Conservation (phyloP, 1,284 basidiomycete species). For the Termitomyces sp. region DNA sequence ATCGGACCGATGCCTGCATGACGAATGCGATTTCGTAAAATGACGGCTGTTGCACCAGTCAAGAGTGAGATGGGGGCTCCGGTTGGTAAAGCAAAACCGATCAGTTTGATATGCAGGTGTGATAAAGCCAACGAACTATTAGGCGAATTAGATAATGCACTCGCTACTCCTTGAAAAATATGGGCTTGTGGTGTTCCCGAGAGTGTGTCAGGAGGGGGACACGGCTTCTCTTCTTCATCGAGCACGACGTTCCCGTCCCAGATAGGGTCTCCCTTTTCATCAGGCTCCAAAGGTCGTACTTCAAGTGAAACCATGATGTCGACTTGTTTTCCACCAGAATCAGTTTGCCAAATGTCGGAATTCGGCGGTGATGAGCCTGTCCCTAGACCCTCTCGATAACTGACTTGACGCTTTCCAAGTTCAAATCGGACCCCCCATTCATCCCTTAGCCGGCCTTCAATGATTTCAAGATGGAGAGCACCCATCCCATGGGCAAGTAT, state of each 20-base stretch:
- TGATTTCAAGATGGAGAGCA: slow-evolving; percentile 82
- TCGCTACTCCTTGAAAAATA: slow-evolving; percentile 63
- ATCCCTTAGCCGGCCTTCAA: slow-evolving; percentile 71
- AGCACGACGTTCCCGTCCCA: slow-evolving; percentile 76
- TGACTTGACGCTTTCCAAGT: slow-evolving; percentile 73
- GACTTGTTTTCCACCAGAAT: slow-evolving; percentile 49
- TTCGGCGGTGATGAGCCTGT: slow-evolving; percentile 22
- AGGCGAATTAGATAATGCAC: slow-evolving; percentile 68
- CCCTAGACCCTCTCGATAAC: slow-evolving; percentile 71
- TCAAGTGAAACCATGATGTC: slow-evolving; percentile 47
- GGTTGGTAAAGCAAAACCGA: slow-evolving; percentile 36
- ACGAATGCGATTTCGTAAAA: slow-evolving; percentile 56
- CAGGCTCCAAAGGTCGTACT: slow-evolving; percentile 47
- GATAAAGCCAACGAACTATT: slow-evolving; percentile 68
- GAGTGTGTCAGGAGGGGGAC: slow-evolving; percentile 51
- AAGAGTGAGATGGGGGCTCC: slow-evolving; percentile 48
- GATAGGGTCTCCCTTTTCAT: slow-evolving; percentile 56
- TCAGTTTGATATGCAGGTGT: slow-evolving; percentile 54
- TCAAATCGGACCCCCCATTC: slow-evolving; percentile 81
- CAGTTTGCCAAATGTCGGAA: slow-evolving; percentile 53
- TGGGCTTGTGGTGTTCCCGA: slow-evolving; percentile 42
- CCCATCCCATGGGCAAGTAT: slow-evolving; percentile 81
- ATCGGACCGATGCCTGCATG: slow-evolving; percentile 62
- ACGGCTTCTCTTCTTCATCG: slow-evolving; percentile 41
- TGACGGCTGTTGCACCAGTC: slow-evolving; percentile 58